phyloP scores from a whole-genome alignment of 75 land plant genomes.

The Picea sitchensis region DNA sequence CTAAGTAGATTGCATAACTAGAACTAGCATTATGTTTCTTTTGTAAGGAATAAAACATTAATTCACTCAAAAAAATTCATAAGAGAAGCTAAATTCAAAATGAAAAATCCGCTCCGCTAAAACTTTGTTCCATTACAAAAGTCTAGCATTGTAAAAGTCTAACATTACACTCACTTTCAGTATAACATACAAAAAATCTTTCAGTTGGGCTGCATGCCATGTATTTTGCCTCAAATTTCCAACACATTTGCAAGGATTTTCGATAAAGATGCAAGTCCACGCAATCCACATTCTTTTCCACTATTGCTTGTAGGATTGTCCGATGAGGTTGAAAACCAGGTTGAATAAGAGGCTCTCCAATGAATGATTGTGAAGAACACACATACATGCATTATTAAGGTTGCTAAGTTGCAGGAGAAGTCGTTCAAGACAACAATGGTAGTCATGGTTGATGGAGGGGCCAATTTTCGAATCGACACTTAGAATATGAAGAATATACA shows the following conservation, averaged over 20 bases:
- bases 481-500: too few species aligned
- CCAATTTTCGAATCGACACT: too few species aligned
- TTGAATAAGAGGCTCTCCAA: too few species aligned
- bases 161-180: not conserved
- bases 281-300: slow-evolving; percentile 83
- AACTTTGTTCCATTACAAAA: not conserved
- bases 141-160: too few species aligned
- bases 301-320: slow-evolving; percentile 68
- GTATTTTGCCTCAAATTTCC: slow-evolving; percentile 45
- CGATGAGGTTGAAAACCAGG: not conserved
- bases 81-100: not conserved
- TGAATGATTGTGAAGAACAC: too few species aligned
- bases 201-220: not conserved
- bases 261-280: slow-evolving; percentile 68
- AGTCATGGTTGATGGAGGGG: too few species aligned
- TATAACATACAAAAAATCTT: not conserved
- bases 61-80: not conserved
- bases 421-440: too few species aligned
- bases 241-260: slow-evolving; percentile 54
- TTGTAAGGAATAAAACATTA: not conserved
- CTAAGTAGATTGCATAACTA: not conserved
- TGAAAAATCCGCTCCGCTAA: not conserved
- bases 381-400: too few species aligned
- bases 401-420: too few species aligned
- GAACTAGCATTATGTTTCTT: too few species aligned